Conservation (phyloP, 306 rosid genomes). For the Fagus sylvatica region DNA sequence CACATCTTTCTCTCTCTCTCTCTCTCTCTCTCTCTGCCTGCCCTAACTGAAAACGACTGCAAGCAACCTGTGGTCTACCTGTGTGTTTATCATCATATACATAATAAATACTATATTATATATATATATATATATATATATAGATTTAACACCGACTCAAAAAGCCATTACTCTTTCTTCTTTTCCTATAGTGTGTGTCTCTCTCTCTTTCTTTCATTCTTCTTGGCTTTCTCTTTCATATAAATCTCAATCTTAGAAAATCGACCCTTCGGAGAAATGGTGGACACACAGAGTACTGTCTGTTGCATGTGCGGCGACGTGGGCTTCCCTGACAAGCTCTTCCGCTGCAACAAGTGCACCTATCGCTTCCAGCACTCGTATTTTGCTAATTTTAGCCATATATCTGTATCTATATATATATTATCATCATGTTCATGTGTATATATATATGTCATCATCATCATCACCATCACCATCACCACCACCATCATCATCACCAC, state of each 20-base stretch:
- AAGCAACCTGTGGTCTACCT: constrained; percentile 72
- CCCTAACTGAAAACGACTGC: constrained; percentile 88
- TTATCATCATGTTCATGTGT: neutral
- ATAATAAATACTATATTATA: neutral
- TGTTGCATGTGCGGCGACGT: constrained; percentile 98
- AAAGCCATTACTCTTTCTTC: constrained; percentile 21
- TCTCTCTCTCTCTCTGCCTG: constrained; percentile 36
- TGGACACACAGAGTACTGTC: constrained; percentile 63
- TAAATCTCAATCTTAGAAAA: neutral
- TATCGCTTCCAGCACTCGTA: constrained; percentile 96
- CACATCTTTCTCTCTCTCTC: constrained; percentile 30
- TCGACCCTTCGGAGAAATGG: constrained; percentile 44
- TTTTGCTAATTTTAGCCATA: neutral
- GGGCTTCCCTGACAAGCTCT: constrained; percentile 89
- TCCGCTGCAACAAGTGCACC: constrained; percentile 87
- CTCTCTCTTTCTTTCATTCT: constrained; percentile 17
- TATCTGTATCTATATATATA: neutral
- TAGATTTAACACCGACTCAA: constrained; percentile 62
- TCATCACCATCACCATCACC: neutral
- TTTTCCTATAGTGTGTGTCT: constrained; percentile 38
- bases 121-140: constrained; percentile 1
- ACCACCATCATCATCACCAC: neutral
- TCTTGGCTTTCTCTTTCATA: constrained; percentile 11
- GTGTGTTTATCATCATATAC: constrained; percentile 16
- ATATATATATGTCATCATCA: neutral